Evolutionary conservation across 2,329 filamentous ascomycete species (phyloP).

Genomic region (Talaromyces pinophilus): DNA sequence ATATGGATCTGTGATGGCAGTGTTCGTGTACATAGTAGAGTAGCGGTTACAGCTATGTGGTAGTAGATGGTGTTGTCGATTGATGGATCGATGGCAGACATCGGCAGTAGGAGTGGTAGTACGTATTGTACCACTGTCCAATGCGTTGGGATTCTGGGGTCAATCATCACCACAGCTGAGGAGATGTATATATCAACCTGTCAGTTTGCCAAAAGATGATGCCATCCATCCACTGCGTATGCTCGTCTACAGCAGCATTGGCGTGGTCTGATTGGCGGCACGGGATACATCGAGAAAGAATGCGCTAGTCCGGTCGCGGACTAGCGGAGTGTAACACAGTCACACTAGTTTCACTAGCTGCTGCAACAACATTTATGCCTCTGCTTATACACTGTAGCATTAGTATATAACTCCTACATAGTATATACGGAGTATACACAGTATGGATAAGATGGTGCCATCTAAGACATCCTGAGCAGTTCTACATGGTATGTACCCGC

Average conservation of each 20-base stretch:
- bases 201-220: not conserved
- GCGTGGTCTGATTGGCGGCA: not conserved
- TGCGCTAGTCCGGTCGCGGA: not conserved
- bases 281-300: not conserved
- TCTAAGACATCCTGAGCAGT: not conserved
- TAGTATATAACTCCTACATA: no score
- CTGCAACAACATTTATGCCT: not conserved
- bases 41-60: not conserved
- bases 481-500: not conserved
- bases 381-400: no score
- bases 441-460: not conserved
- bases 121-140: not conserved
- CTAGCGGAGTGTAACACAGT: constrained; percentile 10
- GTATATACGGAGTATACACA: no score
- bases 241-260: not conserved
- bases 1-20: not conserved
- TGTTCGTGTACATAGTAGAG: not conserved
- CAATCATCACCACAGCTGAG: no score
- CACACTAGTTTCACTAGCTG: not conserved
- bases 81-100: not conserved
- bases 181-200: not conserved
- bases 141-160: not conserved
- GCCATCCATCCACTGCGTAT: not conserved
- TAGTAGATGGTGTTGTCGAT: not conserved
- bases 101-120: not conserved